These are phyloP conservation scores for Geum urbanum DNA, from an alignment of 306 rosid genomes.

Conservation along the genomic window DNA sequence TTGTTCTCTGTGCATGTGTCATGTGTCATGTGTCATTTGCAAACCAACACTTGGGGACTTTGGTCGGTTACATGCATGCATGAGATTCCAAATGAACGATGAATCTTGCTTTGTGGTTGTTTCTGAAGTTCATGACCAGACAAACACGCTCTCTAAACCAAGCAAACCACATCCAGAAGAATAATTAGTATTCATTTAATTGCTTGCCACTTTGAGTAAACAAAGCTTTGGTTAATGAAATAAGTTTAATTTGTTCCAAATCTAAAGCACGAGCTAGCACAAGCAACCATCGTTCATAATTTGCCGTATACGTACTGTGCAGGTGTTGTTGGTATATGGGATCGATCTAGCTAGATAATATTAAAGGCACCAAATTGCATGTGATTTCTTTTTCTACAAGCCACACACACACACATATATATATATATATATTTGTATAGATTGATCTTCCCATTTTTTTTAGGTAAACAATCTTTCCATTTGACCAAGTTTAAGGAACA, in stretches of 20 bases:
- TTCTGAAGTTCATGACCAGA: neutral
- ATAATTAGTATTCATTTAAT: neutral
- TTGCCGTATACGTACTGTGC: neutral
- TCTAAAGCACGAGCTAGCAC: conserved; percentile 3
- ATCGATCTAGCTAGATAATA: neutral
- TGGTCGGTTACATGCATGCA: neutral
- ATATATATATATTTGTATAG: neutral
- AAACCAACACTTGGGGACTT: neutral
- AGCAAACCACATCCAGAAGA: neutral
- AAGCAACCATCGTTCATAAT: neutral
- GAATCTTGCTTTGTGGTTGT: neutral
- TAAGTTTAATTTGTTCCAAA: neutral
- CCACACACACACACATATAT: too few species aligned
- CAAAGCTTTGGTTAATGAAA: neutral
- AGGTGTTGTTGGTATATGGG: conserved; percentile 7
- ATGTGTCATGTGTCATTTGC: conserved; percentile 2
- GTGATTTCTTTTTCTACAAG: neutral
- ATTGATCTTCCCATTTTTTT: neutral
- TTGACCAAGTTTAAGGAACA: neutral
- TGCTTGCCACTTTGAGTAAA: conserved; percentile 3
- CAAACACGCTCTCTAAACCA: neutral
- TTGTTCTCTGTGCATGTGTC: too few species aligned
- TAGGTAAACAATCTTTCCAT: conserved; percentile 3
- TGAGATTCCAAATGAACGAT: neutral
- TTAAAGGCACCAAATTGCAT: neutral